Base-by-base conservation (phyloP, 805 yeast species). In the Metschnikowia cubensis region DNA sequence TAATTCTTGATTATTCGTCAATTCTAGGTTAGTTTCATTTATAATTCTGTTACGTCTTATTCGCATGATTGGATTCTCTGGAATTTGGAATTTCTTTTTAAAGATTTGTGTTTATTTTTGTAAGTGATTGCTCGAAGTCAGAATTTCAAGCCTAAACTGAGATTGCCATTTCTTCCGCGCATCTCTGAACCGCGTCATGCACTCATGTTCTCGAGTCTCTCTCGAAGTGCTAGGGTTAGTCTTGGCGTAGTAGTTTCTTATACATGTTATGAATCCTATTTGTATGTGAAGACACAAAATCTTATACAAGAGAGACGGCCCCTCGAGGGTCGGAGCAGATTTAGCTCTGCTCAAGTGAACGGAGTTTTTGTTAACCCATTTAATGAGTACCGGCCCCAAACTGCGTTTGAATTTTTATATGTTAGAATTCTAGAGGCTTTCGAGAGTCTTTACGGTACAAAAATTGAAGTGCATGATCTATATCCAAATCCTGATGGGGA, bases 311-410 rank as follows among this genome's bases (percentile, higher is more conserved):
- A 53, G 25, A 45, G 60, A 31, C 45, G 47, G 20, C 11, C 17
- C 8, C 29, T 21, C n/a, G 37, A 44, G 42, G 49, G 41, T 17
- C 35, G 20, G n/a, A 17, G 41, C 13, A 65, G 61, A 52, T 73
- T 68, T 59, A 61, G 54, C 46, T 68, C 74, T n/a, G 73, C 71
- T 5, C 66, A 66, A 1, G 65, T 89, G 1, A 77, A 79, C 17
- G 97, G 97, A 8, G 73, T 90, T 58, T 92, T 81, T 68, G 94
- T 89, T 51, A 92, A 92, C 60, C 98, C 98, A 2, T 92, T 92
- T 64, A 77, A 78, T 15, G 97, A 92, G 63, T 92, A 92, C 63
- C 75, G 97, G 46, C 86, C 89, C 6, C 97, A 91, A 67, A 89
- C 97, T 0, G 74, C 89, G 7, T 87, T 87, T 62, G 97, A 92